Conservation (phyloP, 2,329 filamentous ascomycete genomes). For the Arthroderma uncinatum region DNA sequence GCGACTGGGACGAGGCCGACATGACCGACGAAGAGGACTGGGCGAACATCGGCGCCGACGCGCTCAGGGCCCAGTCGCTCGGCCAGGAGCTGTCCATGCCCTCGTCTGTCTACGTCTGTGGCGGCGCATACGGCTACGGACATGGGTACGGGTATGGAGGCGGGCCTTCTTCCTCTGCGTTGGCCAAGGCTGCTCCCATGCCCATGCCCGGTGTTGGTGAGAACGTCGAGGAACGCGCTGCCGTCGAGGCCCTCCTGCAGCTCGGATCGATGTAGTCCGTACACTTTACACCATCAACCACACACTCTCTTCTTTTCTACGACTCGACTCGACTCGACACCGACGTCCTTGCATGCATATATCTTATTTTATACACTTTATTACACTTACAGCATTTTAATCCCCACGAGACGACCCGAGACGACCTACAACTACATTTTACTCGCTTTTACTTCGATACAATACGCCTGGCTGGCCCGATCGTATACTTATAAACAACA, state of each 20-base stretch:
- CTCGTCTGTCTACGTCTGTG: neutral
- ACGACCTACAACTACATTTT: neutral
- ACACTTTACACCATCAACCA: conserved; percentile 18
- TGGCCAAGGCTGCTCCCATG: conserved; percentile 33
- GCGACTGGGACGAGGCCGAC: conserved; percentile 74
- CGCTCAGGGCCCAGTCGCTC: conserved; percentile 57
- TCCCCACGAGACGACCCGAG: neutral
- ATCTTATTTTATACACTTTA: conserved; percentile 8
- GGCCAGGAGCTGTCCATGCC: neutral
- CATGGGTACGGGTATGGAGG: conserved; percentile 21
- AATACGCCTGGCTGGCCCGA: neutral
- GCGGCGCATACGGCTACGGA: conserved; percentile 14
- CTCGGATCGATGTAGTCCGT: conserved; percentile 37
- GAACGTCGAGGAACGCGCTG: conserved; percentile 35
- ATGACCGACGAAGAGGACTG: conserved; percentile 94
- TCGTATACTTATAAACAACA: conserved; percentile 4
- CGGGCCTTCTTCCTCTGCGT: conserved; percentile 28
- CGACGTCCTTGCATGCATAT: neutral
- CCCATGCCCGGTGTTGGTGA: conserved; percentile 24
- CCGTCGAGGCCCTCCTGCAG: conserved; percentile 39
- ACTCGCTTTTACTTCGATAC: neutral
- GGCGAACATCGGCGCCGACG: conserved; percentile 77
- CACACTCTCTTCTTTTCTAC: neutral
- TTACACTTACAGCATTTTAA: neutral
- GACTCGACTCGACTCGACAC: neutral